Conservation (phyloP, 2,329 filamentous ascomycete species). For the Claviceps fusiformis region DNA sequence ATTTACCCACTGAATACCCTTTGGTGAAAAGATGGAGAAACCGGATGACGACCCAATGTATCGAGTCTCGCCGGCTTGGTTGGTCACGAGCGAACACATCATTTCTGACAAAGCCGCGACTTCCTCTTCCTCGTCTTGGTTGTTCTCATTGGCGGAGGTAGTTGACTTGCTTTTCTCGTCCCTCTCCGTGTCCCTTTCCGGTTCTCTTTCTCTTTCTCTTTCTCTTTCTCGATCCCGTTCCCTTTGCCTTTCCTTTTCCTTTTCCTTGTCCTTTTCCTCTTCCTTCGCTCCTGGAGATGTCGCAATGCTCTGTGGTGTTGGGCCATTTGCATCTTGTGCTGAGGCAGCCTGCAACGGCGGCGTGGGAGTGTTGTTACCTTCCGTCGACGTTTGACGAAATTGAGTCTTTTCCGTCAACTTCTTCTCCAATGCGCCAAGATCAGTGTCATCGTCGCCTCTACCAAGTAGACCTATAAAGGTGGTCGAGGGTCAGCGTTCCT, state of each 20-base stretch:
- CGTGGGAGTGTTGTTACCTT: constrained; percentile 27
- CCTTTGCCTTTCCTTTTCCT: constrained; percentile 17
- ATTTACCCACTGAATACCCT: constrained; percentile 97
- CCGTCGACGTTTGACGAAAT: constrained; percentile 35
- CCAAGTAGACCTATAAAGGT: constrained; percentile 50
- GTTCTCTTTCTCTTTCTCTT: constrained; percentile 9
- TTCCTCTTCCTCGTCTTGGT: constrained; percentile 42
- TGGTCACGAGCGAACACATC: constrained; percentile 97
- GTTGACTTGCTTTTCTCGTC: constrained; percentile 22
- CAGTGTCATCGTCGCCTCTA: constrained; percentile 76
- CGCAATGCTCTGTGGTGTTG: constrained; percentile 39
- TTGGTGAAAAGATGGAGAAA: constrained; percentile 97
- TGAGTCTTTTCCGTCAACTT: constrained; percentile 42
- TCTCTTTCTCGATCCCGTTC: no score
- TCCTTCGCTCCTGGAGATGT: constrained; percentile 33
- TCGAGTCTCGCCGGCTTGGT: constrained; percentile 84
- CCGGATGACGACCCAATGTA: constrained; percentile 98
- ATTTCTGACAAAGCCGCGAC: constrained; percentile 87
- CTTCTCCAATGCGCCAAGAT: constrained; percentile 79
- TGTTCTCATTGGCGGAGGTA: constrained; percentile 26
- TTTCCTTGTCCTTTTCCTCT: constrained; percentile 23
- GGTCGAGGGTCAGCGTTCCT: background rate
- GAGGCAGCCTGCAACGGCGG: constrained; percentile 36
- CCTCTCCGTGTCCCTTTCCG: constrained; percentile 16
- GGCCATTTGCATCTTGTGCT: constrained; percentile 26